Evolutionary conservation across 2,329 filamentous ascomycete species (phyloP).

Genomic region (Colletotrichum acutatum): DNA sequence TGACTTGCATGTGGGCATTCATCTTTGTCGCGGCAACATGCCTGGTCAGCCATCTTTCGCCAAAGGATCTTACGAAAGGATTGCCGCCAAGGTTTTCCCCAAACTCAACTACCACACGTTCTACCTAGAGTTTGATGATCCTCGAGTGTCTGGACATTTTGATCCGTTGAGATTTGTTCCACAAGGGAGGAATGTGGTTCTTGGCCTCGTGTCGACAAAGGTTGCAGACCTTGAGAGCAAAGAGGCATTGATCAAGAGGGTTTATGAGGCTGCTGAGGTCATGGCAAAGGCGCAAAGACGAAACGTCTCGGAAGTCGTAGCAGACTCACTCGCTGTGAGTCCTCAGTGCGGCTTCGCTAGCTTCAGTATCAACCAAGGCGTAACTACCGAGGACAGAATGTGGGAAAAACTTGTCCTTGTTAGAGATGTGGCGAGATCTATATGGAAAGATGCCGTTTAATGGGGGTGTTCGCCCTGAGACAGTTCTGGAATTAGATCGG

Average conservation of each 20-base stretch:
- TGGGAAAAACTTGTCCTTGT: conserved; percentile 78
- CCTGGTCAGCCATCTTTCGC: conserved; percentile 73
- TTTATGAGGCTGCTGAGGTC: too few relatives aligned
- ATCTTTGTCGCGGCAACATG: conserved; percentile 78
- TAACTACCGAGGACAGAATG: conserved; percentile 75
- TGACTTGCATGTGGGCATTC: conserved; percentile 82
- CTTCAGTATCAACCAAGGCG: conserved; percentile 75
- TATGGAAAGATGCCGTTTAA: too few relatives aligned
- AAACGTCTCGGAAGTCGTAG: conserved; percentile 71
- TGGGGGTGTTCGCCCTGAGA: too few relatives aligned
- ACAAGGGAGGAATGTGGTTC: conserved; percentile 59
- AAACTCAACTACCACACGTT: conserved; percentile 73
- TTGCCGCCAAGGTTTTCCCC: conserved; percentile 73
- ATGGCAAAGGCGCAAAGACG: conserved; percentile 60
- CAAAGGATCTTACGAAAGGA: conserved; percentile 74
- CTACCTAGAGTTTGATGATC: conserved; percentile 77
- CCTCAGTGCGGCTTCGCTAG: conserved; percentile 81
- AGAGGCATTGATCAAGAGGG: too few relatives aligned
- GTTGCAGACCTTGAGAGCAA: too few relatives aligned
- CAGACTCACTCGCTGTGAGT: conserved; percentile 72
- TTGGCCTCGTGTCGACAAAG: too few relatives aligned
- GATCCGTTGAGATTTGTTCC: conserved; percentile 71
- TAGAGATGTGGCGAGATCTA: too few relatives aligned
- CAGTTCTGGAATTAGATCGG: conserved; percentile 36
- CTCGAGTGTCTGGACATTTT: conserved; percentile 70